Base-by-base conservation (phyloP, 495 filamentous ascomycete species). In the Tuber calosporum region DNA sequence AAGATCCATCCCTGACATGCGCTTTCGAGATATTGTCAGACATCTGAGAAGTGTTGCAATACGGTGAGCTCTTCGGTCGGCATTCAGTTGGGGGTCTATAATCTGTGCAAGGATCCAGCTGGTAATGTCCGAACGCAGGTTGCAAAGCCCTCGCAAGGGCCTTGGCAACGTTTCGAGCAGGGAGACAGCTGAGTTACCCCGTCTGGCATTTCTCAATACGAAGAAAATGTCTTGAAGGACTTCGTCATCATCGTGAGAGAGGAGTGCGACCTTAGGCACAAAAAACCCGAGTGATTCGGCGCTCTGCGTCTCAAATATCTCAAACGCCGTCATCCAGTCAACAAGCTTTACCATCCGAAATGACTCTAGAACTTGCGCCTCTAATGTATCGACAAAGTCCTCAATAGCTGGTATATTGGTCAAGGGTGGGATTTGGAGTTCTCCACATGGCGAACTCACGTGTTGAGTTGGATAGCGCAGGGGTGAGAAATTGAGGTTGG, bases 301-400 rank as follows among this genome's bases (percentile, higher is more conserved):
- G 34, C 81, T 82, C 62, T 82, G 81, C 36, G 77, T 79, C 73
- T 82, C 81, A 48, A 82, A 76, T 41, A 82, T 69, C 66, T 82
- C 81, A 73, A 82, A 82, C n/a, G 81, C 79, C 30, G 79, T 69
- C 81, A 82, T 82, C 81, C 81, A 82, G 66, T 82, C 81, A 69
- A 81, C 79, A 41, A 82, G 62, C 41, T 67, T 79, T 38, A 82
- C 77, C 67, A 80, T 74, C 66, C 72, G 72, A 69, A 81, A 82
- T 48, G 71, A 74, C 30, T 77, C 72, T n/a, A 70, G 68, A 4
- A 78, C 77, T 66, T 76, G 74, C 15, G 62, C 38, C 68, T 82
- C 81, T 39, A 82, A 68, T 43, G 75, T 74, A 17, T 80, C 72
- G 62, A 82, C 79, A 36, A 82, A 81, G 53, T 76, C 74, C 37